These are phyloP conservation scores for Barbarea vulgaris DNA, from an alignment of 345 rosid species.

Conservation along the genomic window DNA sequence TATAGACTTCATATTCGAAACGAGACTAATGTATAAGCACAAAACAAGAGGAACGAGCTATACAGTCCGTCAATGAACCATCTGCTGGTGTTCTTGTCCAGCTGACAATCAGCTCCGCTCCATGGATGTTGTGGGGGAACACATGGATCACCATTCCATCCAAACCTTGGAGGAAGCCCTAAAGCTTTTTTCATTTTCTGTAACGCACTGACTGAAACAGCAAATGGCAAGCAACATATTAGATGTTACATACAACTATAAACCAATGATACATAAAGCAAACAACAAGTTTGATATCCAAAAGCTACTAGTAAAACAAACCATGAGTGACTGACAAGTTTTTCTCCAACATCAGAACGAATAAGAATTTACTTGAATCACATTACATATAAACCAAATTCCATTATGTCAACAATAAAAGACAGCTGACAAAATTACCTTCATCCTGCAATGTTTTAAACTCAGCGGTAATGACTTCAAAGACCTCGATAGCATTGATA, in stretches of 20 bases:
- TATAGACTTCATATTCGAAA: neutral
- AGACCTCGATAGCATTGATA: constrained; percentile 87
- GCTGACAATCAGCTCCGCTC: constrained; percentile 89
- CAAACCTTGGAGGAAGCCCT: constrained; percentile 87
- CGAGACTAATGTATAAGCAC: neutral
- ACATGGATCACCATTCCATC: constrained; percentile 99
- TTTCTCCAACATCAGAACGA: neutral
- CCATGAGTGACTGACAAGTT: neutral
- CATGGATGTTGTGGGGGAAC: constrained; percentile 99
- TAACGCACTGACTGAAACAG: constrained; percentile 67
- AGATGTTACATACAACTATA: neutral
- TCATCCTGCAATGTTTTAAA: constrained; percentile 73
- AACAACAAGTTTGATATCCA: neutral
- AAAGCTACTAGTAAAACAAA: constrained; percentile 2
- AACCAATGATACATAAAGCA: neutral
- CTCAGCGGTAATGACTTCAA: constrained; percentile 71
- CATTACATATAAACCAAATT: neutral
- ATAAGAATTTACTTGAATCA: neutral
- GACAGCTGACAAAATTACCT: constrained; percentile 52
- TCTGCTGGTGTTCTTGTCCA: constrained; percentile 61
- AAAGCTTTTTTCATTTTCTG: constrained; percentile 69
- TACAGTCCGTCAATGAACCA: constrained; percentile 99
- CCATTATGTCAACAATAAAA: neutral
- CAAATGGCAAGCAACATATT: constrained; percentile 33
- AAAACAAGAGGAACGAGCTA: constrained; percentile 16